A percentile compares a stretch with the other conserved stretches of the same genome.
These are phyloP conservation scores for Eucalyptus tenuipes DNA, from an alignment of 345 rosid genomes.

Conservation along the genomic window DNA sequence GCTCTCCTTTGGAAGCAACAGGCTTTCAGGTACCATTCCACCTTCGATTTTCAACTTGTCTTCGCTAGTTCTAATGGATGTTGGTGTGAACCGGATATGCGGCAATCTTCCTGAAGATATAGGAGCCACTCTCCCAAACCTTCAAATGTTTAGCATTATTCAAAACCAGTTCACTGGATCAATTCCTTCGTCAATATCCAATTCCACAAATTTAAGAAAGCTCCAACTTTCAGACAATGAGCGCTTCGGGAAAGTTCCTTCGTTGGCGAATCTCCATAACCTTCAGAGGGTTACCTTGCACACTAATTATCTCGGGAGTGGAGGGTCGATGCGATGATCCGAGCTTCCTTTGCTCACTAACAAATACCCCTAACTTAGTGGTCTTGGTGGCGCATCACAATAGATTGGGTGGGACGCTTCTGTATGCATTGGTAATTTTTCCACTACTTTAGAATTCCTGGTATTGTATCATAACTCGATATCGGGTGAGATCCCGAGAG, in stretches of 20 bases:
- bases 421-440: not conserved
- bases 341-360: conserved; percentile 5
- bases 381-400: accelerated
- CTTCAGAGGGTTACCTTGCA: not conserved
- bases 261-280: not conserved
- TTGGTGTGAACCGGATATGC: not conserved
- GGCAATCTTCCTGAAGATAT: conserved; percentile 9
- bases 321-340: not conserved
- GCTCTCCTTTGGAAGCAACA: no score
- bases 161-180: not conserved
- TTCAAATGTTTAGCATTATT: not conserved
- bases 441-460: not conserved
- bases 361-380: not conserved
- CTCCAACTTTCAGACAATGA: not conserved
- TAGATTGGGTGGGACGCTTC: not conserved
- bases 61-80: not conserved
- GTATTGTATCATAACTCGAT: not conserved
- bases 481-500: conserved; percentile 2
- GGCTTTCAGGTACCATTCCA: no score
- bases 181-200: not conserved
- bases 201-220: not conserved
- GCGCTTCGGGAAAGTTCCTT: not conserved
- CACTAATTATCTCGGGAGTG: not conserved
- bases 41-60: no score
- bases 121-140: not conserved